Evolutionary conservation across 2,329 filamentous ascomycete species (phyloP), one percentile per base, ranked within the genome.

Genomic region (Calonectria hongkongensis): DNA sequence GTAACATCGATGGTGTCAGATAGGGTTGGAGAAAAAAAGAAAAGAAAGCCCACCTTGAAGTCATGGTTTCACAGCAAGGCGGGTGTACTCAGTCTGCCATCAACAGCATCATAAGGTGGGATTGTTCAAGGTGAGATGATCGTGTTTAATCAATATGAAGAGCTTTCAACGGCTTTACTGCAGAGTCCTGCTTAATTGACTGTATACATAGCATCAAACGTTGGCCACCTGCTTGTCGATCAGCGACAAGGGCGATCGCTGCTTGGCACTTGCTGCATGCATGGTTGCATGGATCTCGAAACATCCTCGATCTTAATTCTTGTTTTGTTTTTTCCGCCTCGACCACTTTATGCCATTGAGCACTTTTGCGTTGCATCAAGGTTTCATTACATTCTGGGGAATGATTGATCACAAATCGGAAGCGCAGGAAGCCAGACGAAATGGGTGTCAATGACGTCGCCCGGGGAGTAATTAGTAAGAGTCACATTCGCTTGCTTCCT

Each of bases 361-460:
- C 18, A 21, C 36, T 39, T 39, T 36, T 58, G 21, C n/a, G 54
- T 58, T 58, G 54, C 54, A 58, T 58, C 54, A 36, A 36, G 54
- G 30, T 39, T 58, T 58, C 33, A 58, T 39, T 21, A 25, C 54
- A 39, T 58, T 58, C 33, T 58, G 30, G 30, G 54, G 30, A 58
- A 39, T 36, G n/a, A 58, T 39, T 25, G 16, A 25, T 58, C 54
- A 58, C 54, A 58, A 58, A 58, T 58, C 54, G 54, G 33, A 58
- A 58, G 54, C 30, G n/a, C 33, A 58, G 54, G 54, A 58, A 45
- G 43, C 30, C 21, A 39, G 54, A 36, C 13, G 54, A n/a, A 16
- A 58, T 58, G 54, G 54, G 21, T 39, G 54, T 33, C 30, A 25
- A 58, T 58, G 54, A 58, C 54, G 33, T 58, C 54, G 33, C 54